Base-by-base conservation (phyloP, 768 basidiomycete genomes). In the Mycena galopus region DNA sequence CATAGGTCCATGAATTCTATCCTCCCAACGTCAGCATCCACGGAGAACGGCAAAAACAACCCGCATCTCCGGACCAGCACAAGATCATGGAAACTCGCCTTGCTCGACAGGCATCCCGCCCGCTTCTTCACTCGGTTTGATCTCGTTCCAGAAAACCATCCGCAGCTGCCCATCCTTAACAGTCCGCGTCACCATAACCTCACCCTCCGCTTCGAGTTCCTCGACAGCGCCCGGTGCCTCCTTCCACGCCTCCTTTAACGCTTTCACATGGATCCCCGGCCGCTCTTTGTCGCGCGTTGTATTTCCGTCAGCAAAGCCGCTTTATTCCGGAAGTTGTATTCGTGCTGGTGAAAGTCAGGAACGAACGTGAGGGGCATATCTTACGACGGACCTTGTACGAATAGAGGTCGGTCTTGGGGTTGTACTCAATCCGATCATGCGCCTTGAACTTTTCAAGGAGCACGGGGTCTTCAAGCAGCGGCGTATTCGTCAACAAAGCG, bases 101-200 rank as follows among this genome's bases (percentile, higher is more conserved):
- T 95, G 90, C 82, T 96, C 95, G 4, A 96, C 90, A n/a, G 82
- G 81, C 73, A 87, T 87, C 3, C 92, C 93, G 4, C 92, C 94
- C 59, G 83, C 86, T 53, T 94, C 91, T 73, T 93, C 92, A 30
- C 86, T 90, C 1, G 92, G 91, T 77, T 94, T 93, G 71, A 96
- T 88, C 81, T 96, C 95, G 74, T 96, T 96, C 92, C 93, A 96
- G 76, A 95, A 96, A 1, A 95, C 95, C 90, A 94, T 93, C 62
- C 92, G 88, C 78, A 94, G 83, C 75, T 94, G 92, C 0, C 93
- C 93, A 76, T 96, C 95, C 78, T 95, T 96, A 58, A 88, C 83
- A 0, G 94, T 94, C 55, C 96, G 88, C 21, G 94, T 96, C n/a
- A 96, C 93, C 47, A 96, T 87, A 1, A 96, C 94, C 67, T 96